Evolutionary conservation across 345 rosid species (phyloP).

Genomic region (Aethionema arabicum): DNA sequence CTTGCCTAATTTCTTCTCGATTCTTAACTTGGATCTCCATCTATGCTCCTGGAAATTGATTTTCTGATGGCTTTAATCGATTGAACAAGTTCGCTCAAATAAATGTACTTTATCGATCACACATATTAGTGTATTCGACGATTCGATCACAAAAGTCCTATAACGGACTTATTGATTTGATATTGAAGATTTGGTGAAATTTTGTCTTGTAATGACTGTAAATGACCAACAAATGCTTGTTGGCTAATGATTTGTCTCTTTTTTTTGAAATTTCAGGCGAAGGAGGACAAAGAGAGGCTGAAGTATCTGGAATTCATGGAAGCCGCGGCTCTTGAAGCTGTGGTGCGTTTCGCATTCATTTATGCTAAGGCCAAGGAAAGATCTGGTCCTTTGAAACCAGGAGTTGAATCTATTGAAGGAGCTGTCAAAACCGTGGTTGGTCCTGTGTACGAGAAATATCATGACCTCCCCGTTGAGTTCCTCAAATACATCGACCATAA

Average conservation of each 20-base stretch:
- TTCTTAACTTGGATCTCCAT: no score
- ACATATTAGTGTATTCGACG: no score
- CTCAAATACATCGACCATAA: slow-evolving; percentile 82
- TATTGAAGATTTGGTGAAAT: neutral
- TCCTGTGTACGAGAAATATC: slow-evolving; percentile 71
- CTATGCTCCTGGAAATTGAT: no score
- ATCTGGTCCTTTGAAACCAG: slow-evolving; percentile 76
- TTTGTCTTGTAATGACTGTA: no score
- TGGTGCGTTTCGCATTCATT: slow-evolving; percentile 51
- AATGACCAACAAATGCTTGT: neutral
- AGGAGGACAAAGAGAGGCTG: slow-evolving; percentile 49
- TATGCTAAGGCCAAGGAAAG: slow-evolving; percentile 72
- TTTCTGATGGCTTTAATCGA: no score
- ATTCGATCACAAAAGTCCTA: no score
- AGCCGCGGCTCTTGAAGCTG: slow-evolving; percentile 59
- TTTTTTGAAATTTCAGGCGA: slow-evolving; percentile 21
- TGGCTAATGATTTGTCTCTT: slow-evolving; percentile 18
- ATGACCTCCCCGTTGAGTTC: slow-evolving; percentile 57
- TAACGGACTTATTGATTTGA: neutral
- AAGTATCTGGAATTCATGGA: slow-evolving; percentile 83
- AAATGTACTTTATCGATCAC: no score
- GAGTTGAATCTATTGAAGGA: slow-evolving; percentile 83
- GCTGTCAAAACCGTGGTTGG: slow-evolving; percentile 73
- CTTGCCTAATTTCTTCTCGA: neutral
- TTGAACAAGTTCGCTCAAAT: no score